Percentiles rank a stretch among this genome's conserved stretches.
Evolutionary conservation across 495 filamentous ascomycete species (phyloP).

Genomic region (Aspergillus incahuasiensis): DNA sequence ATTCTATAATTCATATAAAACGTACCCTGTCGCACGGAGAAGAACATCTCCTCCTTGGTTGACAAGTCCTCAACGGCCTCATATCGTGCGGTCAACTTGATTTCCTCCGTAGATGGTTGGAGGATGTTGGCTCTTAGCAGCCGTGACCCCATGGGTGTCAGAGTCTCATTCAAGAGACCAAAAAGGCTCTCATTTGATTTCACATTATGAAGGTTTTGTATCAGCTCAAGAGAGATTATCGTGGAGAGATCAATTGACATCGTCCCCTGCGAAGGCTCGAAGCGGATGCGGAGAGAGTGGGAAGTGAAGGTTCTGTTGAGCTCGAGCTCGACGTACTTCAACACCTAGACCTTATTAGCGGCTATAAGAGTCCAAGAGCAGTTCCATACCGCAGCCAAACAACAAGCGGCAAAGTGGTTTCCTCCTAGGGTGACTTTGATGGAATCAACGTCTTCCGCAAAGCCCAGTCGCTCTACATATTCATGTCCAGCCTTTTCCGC

Average conservation of each 20-base stretch:
- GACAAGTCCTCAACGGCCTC: slow-evolving; percentile 83
- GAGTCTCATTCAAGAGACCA: slow-evolving; percentile 76
- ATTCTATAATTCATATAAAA: neutral
- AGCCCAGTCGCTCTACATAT: slow-evolving; percentile 73
- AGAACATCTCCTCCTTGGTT: slow-evolving; percentile 83
- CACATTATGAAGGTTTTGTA: slow-evolving; percentile 75
- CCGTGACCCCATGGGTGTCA: slow-evolving; percentile 83
- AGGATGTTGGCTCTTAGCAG: slow-evolving; percentile 77
- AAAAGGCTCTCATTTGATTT: slow-evolving; percentile 77
- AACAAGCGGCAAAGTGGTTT: slow-evolving; percentile 88
- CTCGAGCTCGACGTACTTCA: slow-evolving; percentile 75
- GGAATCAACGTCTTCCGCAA: slow-evolving; percentile 69
- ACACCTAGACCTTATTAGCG: slow-evolving; percentile 45
- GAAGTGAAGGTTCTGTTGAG: slow-evolving; percentile 60
- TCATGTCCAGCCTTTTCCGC: slow-evolving; percentile 77
- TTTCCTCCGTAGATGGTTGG: slow-evolving; percentile 76
- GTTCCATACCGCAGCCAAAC: slow-evolving; percentile 72
- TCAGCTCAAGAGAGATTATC: slow-evolving; percentile 77
- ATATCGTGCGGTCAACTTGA: slow-evolving; percentile 60
- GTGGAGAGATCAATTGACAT: slow-evolving; percentile 94
- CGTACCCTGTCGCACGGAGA: slow-evolving; percentile 61
- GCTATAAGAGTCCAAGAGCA: neutral
- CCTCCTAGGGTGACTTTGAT: slow-evolving; percentile 72
- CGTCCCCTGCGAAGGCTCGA: slow-evolving; percentile 81
- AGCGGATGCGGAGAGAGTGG: slow-evolving; percentile 80